Evolutionary conservation across 2,329 filamentous ascomycete genomes (phyloP).

Genomic region (Penicillium vulpinum): DNA sequence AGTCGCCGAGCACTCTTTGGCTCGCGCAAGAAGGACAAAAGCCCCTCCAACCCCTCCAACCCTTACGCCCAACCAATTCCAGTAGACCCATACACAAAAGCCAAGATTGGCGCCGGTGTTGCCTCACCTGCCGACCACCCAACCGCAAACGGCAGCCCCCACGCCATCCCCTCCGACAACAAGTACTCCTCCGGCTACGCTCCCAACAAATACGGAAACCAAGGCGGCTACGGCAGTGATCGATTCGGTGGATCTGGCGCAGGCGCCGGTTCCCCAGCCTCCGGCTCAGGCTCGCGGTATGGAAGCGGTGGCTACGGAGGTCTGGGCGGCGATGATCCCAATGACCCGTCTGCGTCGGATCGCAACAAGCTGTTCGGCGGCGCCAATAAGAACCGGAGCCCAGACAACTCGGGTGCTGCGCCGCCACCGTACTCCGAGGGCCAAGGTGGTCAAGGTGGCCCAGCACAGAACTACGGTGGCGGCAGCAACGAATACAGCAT

Average conservation of each 20-base stretch:
- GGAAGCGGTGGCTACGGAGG: conserved; percentile 57
- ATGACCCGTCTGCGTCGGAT: conserved; percentile 53
- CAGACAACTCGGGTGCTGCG: conserved; percentile 40
- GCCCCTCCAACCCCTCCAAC: conserved; percentile 52
- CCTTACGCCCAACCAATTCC: conserved; percentile 58
- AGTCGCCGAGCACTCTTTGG: conserved; percentile 62
- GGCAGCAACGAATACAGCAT: conserved; percentile 39
- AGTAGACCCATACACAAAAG: conserved; percentile 56
- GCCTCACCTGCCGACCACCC: conserved; percentile 38
- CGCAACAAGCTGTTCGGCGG: conserved; percentile 61
- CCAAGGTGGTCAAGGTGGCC: conserved; percentile 10
- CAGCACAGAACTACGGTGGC: conserved; percentile 31
- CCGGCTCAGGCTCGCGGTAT: conserved; percentile 46
- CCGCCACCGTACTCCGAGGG: conserved; percentile 37
- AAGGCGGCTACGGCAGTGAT: conserved; percentile 53
- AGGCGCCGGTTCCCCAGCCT: conserved; percentile 29
- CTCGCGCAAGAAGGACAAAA: conserved; percentile 56
- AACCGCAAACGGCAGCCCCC: conserved; percentile 25
- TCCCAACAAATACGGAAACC: conserved; percentile 45
- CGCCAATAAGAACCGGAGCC: conserved; percentile 51
- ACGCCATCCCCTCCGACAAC: conserved; percentile 35
- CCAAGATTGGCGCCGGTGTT: conserved; percentile 47
- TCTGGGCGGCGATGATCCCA: conserved; percentile 52
- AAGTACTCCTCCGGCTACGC: conserved; percentile 39
- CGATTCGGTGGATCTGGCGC: conserved; percentile 50